Conservation (phyloP, 495 filamentous ascomycete genomes). For the Tricharina praecox region DNA sequence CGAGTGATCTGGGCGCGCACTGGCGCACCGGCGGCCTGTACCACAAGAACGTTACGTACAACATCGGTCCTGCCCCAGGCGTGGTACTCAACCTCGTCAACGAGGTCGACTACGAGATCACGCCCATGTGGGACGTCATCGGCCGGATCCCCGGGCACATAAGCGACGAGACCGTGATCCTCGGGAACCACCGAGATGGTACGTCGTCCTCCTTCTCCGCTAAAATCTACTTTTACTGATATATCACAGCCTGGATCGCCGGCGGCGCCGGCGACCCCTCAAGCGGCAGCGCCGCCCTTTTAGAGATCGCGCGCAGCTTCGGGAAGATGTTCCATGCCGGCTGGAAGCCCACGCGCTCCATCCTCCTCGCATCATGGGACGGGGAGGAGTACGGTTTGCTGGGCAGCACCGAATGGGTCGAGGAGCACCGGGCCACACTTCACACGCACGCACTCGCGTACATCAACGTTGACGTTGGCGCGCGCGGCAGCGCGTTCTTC, state of each 20-base stretch:
- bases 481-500: slow-evolving; percentile 34
- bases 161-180: slow-evolving; percentile 63
- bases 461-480: slow-evolving; percentile 53
- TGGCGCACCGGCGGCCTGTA: slow-evolving; percentile 54
- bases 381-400: slow-evolving; percentile 50
- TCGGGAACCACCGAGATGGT: slow-evolving; percentile 94
- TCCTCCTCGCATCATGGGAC: slow-evolving; percentile 60
- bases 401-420: slow-evolving; percentile 39
- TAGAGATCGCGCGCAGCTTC: slow-evolving; percentile 30
- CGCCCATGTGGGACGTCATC: slow-evolving; percentile 88
- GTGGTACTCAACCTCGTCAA: slow-evolving; percentile 70
- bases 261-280: slow-evolving; percentile 34
- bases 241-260: slow-evolving; percentile 30
- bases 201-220: too few relatives aligned
- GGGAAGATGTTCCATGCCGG: slow-evolving; percentile 30
- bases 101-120: slow-evolving; percentile 74
- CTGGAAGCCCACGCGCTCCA: slow-evolving; percentile 37
- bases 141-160: slow-evolving; percentile 86
- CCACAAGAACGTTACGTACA: slow-evolving; percentile 77
- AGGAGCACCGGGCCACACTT: slow-evolving; percentile 76
- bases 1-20: slow-evolving; percentile 53
- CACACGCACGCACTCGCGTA: slow-evolving; percentile 52
- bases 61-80: slow-evolving; percentile 66
- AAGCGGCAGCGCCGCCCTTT: slow-evolving; percentile 31
- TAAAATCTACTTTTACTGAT: too few relatives aligned